Evolutionary conservation across 2,329 filamentous ascomycete genomes (phyloP), one percentile per base, ranked within the genome.

Genomic region (Colletotrichum gigasporum): DNA sequence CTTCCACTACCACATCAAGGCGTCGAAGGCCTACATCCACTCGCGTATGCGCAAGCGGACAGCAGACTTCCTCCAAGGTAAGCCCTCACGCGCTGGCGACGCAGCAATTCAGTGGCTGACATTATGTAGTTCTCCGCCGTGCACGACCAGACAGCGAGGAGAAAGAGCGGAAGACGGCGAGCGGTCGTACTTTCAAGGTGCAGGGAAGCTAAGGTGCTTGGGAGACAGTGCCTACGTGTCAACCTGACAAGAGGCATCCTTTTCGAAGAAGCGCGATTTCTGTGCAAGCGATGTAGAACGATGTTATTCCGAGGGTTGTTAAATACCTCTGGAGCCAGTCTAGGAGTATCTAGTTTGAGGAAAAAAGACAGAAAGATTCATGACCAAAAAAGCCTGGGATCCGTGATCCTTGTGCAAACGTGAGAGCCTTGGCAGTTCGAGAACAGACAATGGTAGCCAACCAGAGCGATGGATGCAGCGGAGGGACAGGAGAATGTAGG

Each of bases 1-100:
- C 80, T 99, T 99, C 85, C 96, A 99, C 80, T 99, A 99, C 79
- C 96, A 99, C 80, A 99, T 99, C 82, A 99, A 99, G 82, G 96
- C 96, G 28, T 97, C 94, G 67, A 99, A 99, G 85, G 96, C 96
- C 55, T 99, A 97, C 75, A 99, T 99, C 69, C 96, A 99, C 85
- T 96, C 94, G 32, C 89, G 96, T 74, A 99, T 99, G 96, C 90
- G 96, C 76, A 93, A 95, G 83, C 89, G 96, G 78, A 99, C 96
- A 9, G 96, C 96, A 51, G 96, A 99, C 78, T 99, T 99, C 83
- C 88, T 99, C 62, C 96, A 99, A 87, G 93, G 93, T 95, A 83
- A 76, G 85, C 71, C 32, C 34, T 34, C 24, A n/a, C 5, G 26
- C n/a, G 6, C 18, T 1, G 1, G 3, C 44, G 11, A 5, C 5